Evolutionary conservation across 805 yeast species (phyloP).

Genomic region (Nakazawaea ishiwadae): DNA sequence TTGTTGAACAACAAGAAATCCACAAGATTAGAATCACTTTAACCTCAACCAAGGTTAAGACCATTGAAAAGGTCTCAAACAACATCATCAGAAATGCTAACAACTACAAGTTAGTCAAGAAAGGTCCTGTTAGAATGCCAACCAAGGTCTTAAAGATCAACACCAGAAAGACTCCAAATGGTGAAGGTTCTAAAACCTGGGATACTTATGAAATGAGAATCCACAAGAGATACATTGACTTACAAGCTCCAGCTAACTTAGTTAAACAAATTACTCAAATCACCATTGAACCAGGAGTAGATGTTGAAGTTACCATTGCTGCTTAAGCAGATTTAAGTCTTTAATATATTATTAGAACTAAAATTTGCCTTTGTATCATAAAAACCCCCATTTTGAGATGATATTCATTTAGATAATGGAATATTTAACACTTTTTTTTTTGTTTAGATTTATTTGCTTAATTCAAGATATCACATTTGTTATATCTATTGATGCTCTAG

Average conservation of each 20-base stretch:
- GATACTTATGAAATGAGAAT: constrained; percentile 99
- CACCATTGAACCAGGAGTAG: constrained; percentile 99
- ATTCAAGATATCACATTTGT: no score
- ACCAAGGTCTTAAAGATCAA: constrained; percentile 96
- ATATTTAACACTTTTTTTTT: no score
- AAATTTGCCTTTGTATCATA: not conserved
- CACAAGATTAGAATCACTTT: constrained; percentile 98
- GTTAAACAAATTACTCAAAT: constrained; percentile 96
- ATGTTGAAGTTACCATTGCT: constrained; percentile 91
- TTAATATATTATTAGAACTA: not conserved
- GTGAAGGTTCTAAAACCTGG: constrained; percentile 99
- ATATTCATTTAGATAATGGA: not conserved
- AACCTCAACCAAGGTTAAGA: constrained; percentile 98
- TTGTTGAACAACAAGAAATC: constrained; percentile 76
- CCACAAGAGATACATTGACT: constrained; percentile 99
- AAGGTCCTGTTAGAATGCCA: constrained; percentile 99
- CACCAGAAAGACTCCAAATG: constrained; percentile 99
- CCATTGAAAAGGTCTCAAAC: constrained; percentile 92
- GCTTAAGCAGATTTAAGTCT: constrained; percentile 41
- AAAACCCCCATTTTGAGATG: not conserved
- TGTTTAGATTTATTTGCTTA: no score
- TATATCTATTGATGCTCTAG: constrained; percentile 13
- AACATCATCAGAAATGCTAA: constrained; percentile 87
- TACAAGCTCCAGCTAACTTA: constrained; percentile 90
- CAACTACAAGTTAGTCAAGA: constrained; percentile 78